Evolutionary conservation across 73 alveolate species (phyloP), one percentile per base, ranked within the genome.

Genomic region (Paramecium octaurelia): DNA sequence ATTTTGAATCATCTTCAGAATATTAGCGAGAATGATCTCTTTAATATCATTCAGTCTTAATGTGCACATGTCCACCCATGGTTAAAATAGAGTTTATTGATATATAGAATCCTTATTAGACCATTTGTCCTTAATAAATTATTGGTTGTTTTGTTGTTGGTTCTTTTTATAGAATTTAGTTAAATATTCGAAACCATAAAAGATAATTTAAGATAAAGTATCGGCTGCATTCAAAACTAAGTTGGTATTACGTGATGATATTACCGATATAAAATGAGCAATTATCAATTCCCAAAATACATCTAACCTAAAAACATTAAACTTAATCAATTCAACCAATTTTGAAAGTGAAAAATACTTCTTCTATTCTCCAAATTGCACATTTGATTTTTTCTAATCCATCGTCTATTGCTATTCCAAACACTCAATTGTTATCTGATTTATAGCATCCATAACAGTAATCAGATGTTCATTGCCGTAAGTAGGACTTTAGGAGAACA

Each of bases 111-210:
- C 70, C 4, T 40, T 64, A 0, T 44, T 44, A 80, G 76, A 7
- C 91, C 91, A 80, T 46, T 80, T 80, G 12, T 80, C 91, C n/a
- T 80, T 80, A n/a, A 80, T 80, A 80, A 80, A 80, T 21, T 34
- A 10, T 21, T 80, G 14, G n/a, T 40, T 27, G 18, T 54, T 6
- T 16, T 54, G 6, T 40, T 40, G 10, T 42, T 27, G 16, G 4
- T 10, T 42, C 46, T 80, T 80, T 80, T 80, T 80, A 43, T 21
- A 46, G 12, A 44, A 48, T 48, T 80, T 9, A 18, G 76, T 44
- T 23, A 80, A 46, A 80, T 44, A 43, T 80, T 80, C 91, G 46
- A 80, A 80, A 3, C 91, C 91, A 10, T 31, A 44, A 35, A 80
- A 80, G 2, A 80, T 80, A 12, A 80, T 80, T 24, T 42, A 44